Evolutionary conservation across 192 early-diverging fungal species (phyloP).

Genomic region (Podila epigama): DNA sequence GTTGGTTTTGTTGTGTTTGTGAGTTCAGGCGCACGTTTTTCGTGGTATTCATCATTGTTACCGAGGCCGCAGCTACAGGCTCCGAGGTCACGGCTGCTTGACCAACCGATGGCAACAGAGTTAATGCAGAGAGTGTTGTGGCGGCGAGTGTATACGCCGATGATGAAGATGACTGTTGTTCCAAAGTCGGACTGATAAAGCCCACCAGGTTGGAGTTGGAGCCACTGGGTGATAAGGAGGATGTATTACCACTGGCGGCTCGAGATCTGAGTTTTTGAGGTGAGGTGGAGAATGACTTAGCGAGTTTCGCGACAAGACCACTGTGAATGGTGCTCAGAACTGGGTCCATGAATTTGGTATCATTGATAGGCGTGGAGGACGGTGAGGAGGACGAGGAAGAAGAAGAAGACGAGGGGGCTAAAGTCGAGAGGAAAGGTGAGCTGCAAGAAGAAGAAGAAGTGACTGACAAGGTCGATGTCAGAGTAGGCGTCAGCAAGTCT

Average conservation of each 20-base stretch:
- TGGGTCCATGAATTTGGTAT: too few relatives aligned
- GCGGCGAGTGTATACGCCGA: conserved; percentile 30
- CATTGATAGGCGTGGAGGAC: background rate
- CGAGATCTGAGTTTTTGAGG: conserved; percentile 12
- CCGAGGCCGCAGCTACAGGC: background rate
- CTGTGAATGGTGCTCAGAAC: background rate
- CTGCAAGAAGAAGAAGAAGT: background rate
- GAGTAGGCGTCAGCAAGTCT: too few relatives aligned
- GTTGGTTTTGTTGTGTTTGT: background rate
- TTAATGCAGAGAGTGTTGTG: conserved; percentile 23
- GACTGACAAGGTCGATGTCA: too few relatives aligned
- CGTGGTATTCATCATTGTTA: background rate
- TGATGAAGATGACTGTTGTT: conserved; percentile 26
- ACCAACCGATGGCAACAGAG: conserved; percentile 17
- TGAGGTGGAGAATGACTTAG: conserved; percentile 29
- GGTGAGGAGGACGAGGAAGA: too few relatives aligned
- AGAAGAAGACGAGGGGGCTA: too few relatives aligned
- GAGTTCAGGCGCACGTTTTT: background rate
- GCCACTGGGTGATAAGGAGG: conserved; percentile 11
- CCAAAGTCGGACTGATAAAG: conserved; percentile 1
- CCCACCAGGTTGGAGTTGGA: conserved; percentile 3
- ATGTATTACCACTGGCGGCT: background rate
- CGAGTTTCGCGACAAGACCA: conserved; percentile 33
- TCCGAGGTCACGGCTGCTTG: conserved; percentile 2
- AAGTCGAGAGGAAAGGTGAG: too few relatives aligned